A percentile compares a stretch with the other conserved stretches of the same genome.
These are phyloP conservation scores for Ambrosia trifida DNA, from an alignment of 129 eudicot genomes.

Conservation along the genomic window DNA sequence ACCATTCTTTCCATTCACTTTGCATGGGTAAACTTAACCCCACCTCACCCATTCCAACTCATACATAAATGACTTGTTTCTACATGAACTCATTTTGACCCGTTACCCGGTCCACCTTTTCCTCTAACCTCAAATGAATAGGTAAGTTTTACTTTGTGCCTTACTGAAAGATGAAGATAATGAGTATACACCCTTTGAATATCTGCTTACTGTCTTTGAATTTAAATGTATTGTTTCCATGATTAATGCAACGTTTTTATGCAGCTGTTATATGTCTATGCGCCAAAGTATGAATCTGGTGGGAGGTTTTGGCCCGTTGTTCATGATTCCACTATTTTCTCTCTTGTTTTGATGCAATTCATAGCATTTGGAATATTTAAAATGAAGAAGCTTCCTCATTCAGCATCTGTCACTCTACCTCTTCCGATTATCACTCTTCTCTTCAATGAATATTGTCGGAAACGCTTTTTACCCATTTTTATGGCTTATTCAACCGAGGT, in stretches of 20 bases:
- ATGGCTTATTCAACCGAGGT: slow-evolving; percentile 61
- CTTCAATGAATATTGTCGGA: slow-evolving; percentile 69
- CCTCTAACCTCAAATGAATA: too few relatives aligned
- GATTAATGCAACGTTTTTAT: slow-evolving; percentile 10
- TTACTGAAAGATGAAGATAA: not conserved
- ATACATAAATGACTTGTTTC: too few relatives aligned
- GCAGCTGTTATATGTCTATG: slow-evolving; percentile 71
- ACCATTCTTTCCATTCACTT: not conserved
- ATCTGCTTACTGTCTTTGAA: not conserved
- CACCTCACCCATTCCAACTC: too few relatives aligned
- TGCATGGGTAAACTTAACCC: too few relatives aligned
- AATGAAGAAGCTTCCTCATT: slow-evolving; percentile 50
- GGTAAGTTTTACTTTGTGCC: too few relatives aligned
- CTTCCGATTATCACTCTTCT: slow-evolving; percentile 61
- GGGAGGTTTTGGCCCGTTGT: slow-evolving; percentile 74
- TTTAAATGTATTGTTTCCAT: not conserved
- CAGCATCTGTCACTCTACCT: slow-evolving; percentile 45
- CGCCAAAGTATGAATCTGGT: slow-evolving; percentile 58
- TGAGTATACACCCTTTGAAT: not conserved
- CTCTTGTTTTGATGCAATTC: slow-evolving; percentile 66
- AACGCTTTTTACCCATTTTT: slow-evolving; percentile 66
- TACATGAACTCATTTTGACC: too few relatives aligned
- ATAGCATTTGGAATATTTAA: slow-evolving; percentile 70
- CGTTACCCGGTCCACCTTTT: too few relatives aligned
- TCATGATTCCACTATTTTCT: slow-evolving; percentile 66